These are phyloP conservation scores for Eucalyptus urophylla DNA, from an alignment of 345 rosid genomes.

Conservation along the genomic window DNA sequence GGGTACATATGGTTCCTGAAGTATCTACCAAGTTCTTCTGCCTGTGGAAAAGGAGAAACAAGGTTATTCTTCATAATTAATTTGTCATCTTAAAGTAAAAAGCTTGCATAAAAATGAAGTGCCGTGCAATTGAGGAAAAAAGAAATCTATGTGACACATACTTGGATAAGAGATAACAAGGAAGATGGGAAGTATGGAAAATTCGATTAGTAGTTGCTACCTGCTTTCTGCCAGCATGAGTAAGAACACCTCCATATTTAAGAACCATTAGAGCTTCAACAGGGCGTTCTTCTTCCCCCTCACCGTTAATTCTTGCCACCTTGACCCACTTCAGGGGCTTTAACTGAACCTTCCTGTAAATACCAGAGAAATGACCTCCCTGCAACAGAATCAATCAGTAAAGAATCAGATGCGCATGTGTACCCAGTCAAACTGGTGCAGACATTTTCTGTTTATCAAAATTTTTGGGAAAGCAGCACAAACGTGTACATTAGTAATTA, in stretches of 20 bases:
- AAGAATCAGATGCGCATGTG: not conserved
- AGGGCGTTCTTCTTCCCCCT: slow-evolving; percentile 95
- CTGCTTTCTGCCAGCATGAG: slow-evolving; percentile 99
- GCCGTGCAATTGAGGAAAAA: not conserved
- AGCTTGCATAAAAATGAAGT: not conserved
- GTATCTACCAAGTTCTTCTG: slow-evolving; percentile 98
- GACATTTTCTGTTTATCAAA: not conserved
- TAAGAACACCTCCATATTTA: slow-evolving; percentile 98
- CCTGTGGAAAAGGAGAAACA: slow-evolving; percentile 29
- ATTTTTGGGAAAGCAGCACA: not conserved
- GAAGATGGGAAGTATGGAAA: not conserved
- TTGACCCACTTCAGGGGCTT: slow-evolving; percentile 94
- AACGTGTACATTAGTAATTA: not conserved
- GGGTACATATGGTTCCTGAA: slow-evolving; percentile 97
- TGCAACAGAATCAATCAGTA: slow-evolving; percentile 11
- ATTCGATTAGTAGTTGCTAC: slow-evolving; percentile 9
- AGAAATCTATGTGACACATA: not conserved
- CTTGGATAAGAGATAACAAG: not conserved
- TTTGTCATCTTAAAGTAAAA: not conserved
- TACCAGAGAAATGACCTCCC: slow-evolving; percentile 99
- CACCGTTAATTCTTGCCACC: slow-evolving; percentile 57
- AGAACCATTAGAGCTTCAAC: slow-evolving; percentile 97
- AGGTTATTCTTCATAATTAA: not conserved
- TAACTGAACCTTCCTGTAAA: slow-evolving; percentile 95
- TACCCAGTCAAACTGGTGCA: not conserved